Evolutionary conservation across 2,329 filamentous ascomycete genomes (phyloP), one percentile per base, ranked within the genome.

Genomic region (Aspergillus tubingensis): DNA sequence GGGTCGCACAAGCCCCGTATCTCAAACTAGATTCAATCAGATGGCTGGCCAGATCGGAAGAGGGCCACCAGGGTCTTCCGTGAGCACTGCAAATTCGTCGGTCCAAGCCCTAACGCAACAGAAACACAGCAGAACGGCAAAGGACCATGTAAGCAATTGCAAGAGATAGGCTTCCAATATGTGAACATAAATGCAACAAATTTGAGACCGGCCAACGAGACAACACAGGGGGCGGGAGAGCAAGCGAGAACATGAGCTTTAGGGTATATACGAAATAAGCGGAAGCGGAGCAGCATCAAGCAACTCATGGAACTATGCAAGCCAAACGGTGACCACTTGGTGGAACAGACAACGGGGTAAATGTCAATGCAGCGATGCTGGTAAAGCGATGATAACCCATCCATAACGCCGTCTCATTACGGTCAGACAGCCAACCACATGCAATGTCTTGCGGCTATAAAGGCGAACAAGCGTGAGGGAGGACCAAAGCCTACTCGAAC

Each of bases 341-440:
- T 7, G 21, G 41, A 44, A 23, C 41, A 49, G 44, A 23, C 44
- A 49, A 49, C 41, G 11, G 25, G 25, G 25, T 27, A 49, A 49
- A 49, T 49, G 41, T 44, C 41, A 44, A 44, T 44, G 41, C 47
- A 47, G 41, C 32, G 49, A 48, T 36, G 57, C 60, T 62, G 41
- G 39, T 19, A 54, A 62, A 60, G 52, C n/a, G 61, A 32, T 54
- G 54, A 47, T 47, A 38, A 55, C 63, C 51, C 17, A 59, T 57
- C 55, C 61, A 54, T 52, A 65, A 64, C 61, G 59, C 61, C 63
- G 54, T 64, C 55, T 55, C 59, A 59, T 58, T 51, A 57, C 57
- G 44, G 60, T 25, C 44, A 62, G 23, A 39, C 53, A 39, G 54
- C 43, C 43, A 38, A 58, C 21, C 43, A 52, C 36, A 52, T 53